Conservation (phyloP, 1,139 yeast genomes). For the Yamadazyma songkhlaensis region DNA sequence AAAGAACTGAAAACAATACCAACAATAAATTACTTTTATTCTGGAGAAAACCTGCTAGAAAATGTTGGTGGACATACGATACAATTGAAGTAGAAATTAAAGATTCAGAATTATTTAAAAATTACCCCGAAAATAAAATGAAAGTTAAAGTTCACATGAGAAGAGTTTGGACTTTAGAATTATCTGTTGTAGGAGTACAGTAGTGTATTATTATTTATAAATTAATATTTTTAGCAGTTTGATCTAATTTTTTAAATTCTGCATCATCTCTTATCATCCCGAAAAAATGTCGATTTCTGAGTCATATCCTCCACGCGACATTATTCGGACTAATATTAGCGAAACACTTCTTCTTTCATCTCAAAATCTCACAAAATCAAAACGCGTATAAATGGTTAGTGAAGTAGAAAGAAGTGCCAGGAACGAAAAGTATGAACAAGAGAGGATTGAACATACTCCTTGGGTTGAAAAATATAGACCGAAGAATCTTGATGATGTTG, state of each 20-base stretch:
- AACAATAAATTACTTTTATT: slow-evolving; percentile 76
- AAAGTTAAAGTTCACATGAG: slow-evolving; percentile 62
- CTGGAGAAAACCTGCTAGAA: slow-evolving; percentile 98
- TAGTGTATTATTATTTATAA: slow-evolving; percentile 17
- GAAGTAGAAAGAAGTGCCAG: slow-evolving; percentile 13
- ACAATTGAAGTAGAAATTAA: slow-evolving; percentile 50
- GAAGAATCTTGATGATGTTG: slow-evolving; percentile 73
- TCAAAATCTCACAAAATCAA: background rate
- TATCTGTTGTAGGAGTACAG: slow-evolving; percentile 59
- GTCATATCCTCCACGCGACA: too few species aligned
- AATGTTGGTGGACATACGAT: slow-evolving; percentile 97
- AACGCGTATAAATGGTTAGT: slow-evolving; percentile 2
- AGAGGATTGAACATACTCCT: slow-evolving; percentile 55
- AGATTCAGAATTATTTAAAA: slow-evolving; percentile 20
- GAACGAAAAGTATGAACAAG: slow-evolving; percentile 35
- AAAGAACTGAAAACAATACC: slow-evolving; percentile 34
- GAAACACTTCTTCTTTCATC: background rate
- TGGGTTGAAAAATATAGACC: slow-evolving; percentile 90
- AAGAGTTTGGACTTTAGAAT: slow-evolving; percentile 83
- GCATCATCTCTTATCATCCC: too few species aligned
- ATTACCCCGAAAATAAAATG: slow-evolving; percentile 19
- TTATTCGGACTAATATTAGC: too few species aligned
- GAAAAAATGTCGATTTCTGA: too few species aligned
- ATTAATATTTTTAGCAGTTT: background rate
- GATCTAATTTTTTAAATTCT: background rate